Conservation (phyloP, 441 rosid species). For the Pelargonium exstipulatum region DNA sequence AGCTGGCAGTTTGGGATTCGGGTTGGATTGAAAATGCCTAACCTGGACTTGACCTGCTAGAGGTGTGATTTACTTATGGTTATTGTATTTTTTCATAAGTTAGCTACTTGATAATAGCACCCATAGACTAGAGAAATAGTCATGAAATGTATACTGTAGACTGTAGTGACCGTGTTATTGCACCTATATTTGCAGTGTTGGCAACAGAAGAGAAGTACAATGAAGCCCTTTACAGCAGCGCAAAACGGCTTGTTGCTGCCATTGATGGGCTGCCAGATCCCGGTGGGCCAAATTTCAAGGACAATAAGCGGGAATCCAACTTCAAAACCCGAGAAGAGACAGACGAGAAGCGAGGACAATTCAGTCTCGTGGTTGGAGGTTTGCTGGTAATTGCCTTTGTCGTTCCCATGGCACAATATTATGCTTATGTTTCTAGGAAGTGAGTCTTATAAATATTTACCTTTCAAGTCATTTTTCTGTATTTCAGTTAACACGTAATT, state of each 20-base stretch:
- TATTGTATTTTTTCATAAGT: not conserved
- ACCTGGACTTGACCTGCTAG: no score
- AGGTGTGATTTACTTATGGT: not conserved
- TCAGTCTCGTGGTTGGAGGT: slow-evolving; percentile 89
- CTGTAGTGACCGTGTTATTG: slow-evolving; percentile 7
- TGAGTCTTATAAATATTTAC: slow-evolving; percentile 26
- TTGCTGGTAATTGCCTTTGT: slow-evolving; percentile 84
- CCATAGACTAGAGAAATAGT: not conserved
- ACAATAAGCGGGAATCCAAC: slow-evolving; percentile 81
- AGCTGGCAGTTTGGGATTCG: no score
- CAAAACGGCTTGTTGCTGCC: slow-evolving; percentile 78
- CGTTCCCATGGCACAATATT: slow-evolving; percentile 96
- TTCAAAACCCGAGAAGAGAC: slow-evolving; percentile 84
- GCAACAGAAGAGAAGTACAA: slow-evolving; percentile 95
- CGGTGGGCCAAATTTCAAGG: slow-evolving; percentile 65
- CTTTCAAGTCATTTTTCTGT: slow-evolving; percentile 14
- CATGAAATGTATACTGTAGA: not conserved
- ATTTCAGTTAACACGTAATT: slow-evolving; percentile 18
- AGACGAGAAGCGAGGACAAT: slow-evolving; percentile 91
- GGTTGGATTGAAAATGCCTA: no score
- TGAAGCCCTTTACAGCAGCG: slow-evolving; percentile 73
- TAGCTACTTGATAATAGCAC: no score
- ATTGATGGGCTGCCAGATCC: slow-evolving; percentile 93
- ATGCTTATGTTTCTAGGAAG: slow-evolving; percentile 83
- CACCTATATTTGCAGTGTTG: slow-evolving; percentile 48